Conservation (phyloP, 2,329 filamentous ascomycete genomes). For the Epichloe glyceriae region DNA sequence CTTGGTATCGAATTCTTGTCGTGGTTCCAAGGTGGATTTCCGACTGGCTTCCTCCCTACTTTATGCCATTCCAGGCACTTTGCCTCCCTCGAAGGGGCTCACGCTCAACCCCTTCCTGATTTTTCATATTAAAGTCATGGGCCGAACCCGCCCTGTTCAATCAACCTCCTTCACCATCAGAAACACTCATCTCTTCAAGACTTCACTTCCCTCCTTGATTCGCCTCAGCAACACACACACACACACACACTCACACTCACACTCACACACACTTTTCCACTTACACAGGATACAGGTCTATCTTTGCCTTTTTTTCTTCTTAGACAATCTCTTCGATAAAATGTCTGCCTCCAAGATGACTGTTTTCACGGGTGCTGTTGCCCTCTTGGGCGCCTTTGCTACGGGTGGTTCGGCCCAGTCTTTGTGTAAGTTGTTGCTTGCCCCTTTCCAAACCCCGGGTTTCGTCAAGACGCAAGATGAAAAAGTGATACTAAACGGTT, state of each 20-base stretch:
- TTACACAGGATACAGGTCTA: background rate
- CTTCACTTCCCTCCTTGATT: background rate
- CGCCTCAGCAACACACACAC: background rate
- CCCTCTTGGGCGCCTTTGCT: constrained; percentile 12
- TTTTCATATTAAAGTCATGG: background rate
- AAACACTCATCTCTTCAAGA: background rate
- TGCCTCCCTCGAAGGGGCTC: background rate
- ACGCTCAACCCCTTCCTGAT: background rate
- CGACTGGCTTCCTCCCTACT: background rate
- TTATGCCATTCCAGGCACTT: background rate
- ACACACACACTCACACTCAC: background rate
- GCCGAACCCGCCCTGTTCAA: background rate
- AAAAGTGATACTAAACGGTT: background rate
- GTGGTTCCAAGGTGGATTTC: background rate
- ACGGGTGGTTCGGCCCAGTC: constrained; percentile 9
- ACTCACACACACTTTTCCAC: background rate
- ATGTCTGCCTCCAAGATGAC: constrained; percentile 20
- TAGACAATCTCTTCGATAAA: background rate
- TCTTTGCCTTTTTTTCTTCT: background rate
- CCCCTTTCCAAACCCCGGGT: background rate
- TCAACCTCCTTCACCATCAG: background rate
- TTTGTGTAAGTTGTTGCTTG: constrained; percentile 9
- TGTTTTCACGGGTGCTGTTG: constrained; percentile 12
- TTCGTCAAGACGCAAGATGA: background rate
- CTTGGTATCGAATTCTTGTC: background rate